A percentile compares a stretch with the other conserved stretches of the same genome.
Conservation (phyloP, 345 rosid species). For the Raphanus raphanistrum region DNA sequence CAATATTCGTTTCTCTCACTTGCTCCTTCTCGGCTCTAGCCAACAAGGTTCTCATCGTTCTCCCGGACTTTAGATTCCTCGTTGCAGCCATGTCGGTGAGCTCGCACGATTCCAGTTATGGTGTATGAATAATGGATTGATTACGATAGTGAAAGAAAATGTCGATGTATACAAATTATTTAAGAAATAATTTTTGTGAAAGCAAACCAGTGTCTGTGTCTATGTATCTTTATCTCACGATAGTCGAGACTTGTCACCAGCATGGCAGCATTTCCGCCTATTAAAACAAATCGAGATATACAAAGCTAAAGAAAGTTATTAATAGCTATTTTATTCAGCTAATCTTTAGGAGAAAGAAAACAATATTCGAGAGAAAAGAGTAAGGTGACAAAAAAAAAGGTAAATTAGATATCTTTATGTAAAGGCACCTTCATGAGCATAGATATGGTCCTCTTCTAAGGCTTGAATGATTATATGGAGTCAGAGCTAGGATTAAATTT, state of each 20-base stretch:
- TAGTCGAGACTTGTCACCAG: slow-evolving; percentile 14
- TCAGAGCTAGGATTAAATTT: slow-evolving; percentile 1
- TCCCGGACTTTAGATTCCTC: slow-evolving; percentile 11
- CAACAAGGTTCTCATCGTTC: background rate
- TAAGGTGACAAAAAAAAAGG: slow-evolving; percentile 4
- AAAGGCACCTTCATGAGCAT: slow-evolving; percentile 29
- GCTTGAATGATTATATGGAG: slow-evolving; percentile 17
- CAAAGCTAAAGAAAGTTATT: background rate
- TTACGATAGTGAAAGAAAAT: background rate
- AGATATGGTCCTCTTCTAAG: slow-evolving; percentile 17
- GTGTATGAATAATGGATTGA: background rate
- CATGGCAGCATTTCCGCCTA: slow-evolving; percentile 9
- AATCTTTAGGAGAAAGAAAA: background rate
- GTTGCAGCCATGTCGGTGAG: slow-evolving; percentile 7
- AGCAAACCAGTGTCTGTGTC: background rate
- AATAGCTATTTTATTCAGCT: background rate
- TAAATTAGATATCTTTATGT: slow-evolving; percentile 6
- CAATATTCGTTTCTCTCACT: background rate
- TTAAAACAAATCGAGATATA: slow-evolving; percentile 1
- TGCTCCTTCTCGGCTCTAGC: slow-evolving; percentile 5
- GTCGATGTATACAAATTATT: background rate
- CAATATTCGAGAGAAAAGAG: background rate
- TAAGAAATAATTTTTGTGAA: background rate
- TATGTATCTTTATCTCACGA: background rate
- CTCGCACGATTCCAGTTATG: background rate